A percentile compares a stretch with the other conserved stretches of the same genome.
phyloP scores from a whole-genome alignment of 1,139 yeast genomes.

The Pichia cactophila region DNA sequence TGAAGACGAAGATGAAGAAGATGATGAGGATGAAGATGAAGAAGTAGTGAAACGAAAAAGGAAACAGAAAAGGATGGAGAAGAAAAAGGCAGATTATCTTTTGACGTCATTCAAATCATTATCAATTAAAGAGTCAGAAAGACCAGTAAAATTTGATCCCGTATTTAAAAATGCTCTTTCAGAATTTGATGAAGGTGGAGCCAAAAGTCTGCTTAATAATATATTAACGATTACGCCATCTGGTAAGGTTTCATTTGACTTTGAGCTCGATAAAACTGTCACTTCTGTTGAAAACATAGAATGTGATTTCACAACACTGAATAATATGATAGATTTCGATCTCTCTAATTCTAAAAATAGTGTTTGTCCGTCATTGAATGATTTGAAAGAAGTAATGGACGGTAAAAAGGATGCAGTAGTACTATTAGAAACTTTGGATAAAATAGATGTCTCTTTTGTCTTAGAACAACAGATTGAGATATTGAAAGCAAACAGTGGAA shows the following conservation, averaged over 20 bases:
- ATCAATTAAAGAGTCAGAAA: conserved; percentile 42
- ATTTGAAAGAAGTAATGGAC: conserved; percentile 37
- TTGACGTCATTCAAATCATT: conserved; percentile 37
- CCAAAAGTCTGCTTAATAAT: conserved; percentile 46
- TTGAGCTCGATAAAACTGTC: conserved; percentile 18
- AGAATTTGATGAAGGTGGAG: conserved; percentile 59
- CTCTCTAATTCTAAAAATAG: conserved; percentile 18
- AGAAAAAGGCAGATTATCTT: conserved; percentile 29
- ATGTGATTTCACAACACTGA: neutral
- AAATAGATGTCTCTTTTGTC: conserved; percentile 12
- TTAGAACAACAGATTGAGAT: neutral
- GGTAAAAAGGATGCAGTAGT: conserved; percentile 33
- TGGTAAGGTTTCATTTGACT: conserved; percentile 45
- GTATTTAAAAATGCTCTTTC: conserved; percentile 49
- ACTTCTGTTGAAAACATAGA: neutral
- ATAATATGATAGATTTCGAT: conserved; percentile 4
- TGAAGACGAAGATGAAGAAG: conserved; percentile 21
- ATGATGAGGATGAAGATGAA: conserved; percentile 18
- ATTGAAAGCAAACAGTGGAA: neutral
- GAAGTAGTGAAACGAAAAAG: conserved; percentile 19
- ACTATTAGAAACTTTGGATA: conserved; percentile 28
- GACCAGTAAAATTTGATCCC: conserved; percentile 49
- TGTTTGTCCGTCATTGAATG: conserved; percentile 44
- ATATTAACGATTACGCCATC: conserved; percentile 40
- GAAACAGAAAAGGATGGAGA: conserved; percentile 11